These are phyloP conservation scores for Boletus insuetus DNA, from an alignment of 768 basidiomycete genomes.

Conservation along the genomic window DNA sequence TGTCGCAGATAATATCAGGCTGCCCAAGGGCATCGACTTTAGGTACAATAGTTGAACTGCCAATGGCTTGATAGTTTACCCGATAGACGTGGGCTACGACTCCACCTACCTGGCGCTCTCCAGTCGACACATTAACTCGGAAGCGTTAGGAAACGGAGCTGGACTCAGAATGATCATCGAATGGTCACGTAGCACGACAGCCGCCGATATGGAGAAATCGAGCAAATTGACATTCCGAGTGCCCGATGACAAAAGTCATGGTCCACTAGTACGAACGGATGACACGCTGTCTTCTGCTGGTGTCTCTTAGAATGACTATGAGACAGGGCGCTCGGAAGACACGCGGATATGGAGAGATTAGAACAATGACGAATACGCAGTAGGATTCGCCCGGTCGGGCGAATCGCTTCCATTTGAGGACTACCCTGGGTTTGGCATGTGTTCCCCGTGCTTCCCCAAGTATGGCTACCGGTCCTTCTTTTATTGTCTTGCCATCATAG, in stretches of 20 bases:
- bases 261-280: not conserved
- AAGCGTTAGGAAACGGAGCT: not conserved
- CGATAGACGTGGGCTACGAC: not conserved
- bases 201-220: not conserved
- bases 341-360: not conserved
- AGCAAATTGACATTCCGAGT: not conserved
- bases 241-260: not conserved
- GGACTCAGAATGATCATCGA: not conserved
- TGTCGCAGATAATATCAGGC: not conserved
- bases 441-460: not conserved
- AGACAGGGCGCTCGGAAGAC: not conserved
- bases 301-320: not conserved
- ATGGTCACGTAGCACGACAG: not conserved
- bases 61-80: not conserved
- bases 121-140: not conserved
- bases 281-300: not conserved
- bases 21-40: not conserved
- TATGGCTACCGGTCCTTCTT: not conserved
- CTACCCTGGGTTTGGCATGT: not conserved
- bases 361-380: constrained; percentile 1
- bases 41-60: constrained; percentile 6
- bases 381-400: constrained; percentile 7
- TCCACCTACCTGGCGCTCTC: constrained; percentile 1
- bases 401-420: constrained; percentile 12
- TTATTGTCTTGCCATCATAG: not conserved